Base-by-base conservation (phyloP, 768 basidiomycete species). In the Auricularia auricula-judae region DNA sequence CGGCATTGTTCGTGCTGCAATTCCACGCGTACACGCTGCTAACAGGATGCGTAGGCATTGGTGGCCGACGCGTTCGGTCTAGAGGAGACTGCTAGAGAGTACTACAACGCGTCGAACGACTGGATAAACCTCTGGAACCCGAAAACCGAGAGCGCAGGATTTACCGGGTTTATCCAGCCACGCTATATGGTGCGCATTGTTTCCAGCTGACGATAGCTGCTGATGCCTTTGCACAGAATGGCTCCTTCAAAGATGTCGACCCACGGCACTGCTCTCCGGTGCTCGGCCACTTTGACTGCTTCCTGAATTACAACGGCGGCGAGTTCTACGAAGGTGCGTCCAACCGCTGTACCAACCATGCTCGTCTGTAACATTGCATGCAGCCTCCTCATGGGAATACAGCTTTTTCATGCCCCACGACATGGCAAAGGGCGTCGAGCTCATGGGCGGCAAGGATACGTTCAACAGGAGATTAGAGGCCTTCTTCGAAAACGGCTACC, bases 391-490 rank as follows among this genome's bases (percentile, higher is more conserved):
- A 43, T 67, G 68, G 68, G 64, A 67, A 33, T 68, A 68, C 47
- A 65, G 65, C 65, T 67, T 68, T 60, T 67, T 65, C 47, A 63
- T 67, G 53, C 68, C 68, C 3, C 68, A 68, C 44, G 67, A 68
- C 34, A 68, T 66, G 67, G 67, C 67, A 36, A 58, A 29, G 16
- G 54, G 64, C 29, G 60, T 68, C 23, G 42, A 33, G 42, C 63
- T 68, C 18, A 66, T 66, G 67, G 67, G 67, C 29, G 67, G 67
- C n/a, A 23, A 43, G 8, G n/a, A 62, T 8, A 66, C 62, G 18
- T 68, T 39, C 47, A 59, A 64, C 23, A 10, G 18, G 35, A 66
- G 67, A 29, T 36, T 68, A 63, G 67, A 68, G 53, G 60, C 63
- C 14, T 64, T 69, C 35, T 67, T 69, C 53, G 63, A 54, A 8